Evolutionary conservation across 1,284 basidiomycete species (phyloP), one percentile per base, ranked within the genome.

Genomic region (Cystobasidium sp.): DNA sequence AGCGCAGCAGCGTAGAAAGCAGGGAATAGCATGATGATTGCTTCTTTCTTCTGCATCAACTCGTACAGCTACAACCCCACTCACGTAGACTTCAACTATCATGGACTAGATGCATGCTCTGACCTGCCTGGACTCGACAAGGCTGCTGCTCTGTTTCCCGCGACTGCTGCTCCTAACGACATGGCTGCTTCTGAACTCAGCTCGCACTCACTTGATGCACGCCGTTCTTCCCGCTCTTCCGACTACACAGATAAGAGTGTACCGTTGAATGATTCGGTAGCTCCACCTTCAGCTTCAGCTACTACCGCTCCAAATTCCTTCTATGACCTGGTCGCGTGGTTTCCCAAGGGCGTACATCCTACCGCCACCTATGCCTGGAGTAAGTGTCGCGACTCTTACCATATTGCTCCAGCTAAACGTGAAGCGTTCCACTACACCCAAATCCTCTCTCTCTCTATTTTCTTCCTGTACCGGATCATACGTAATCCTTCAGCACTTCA

Each of bases 261-360:
- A 31, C 31, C 31, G 31, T 31, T 31, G 31, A 31, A 31, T 31
- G 31, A 31, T 16, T 44, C 59, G 46, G n/a, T 14, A 12, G 8
- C 62, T 31, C n/a, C 62, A 16, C 9, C 46, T 24, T n/a, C 59
- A 2, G n/a, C 44, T 20, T 31, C 44, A 9, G 43, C 12, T 12
- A 14, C 56, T 14, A 47, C 39, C 20, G 14, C 41, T 6, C 66
- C 70, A 65, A 59, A 73, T n/a, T 62, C 70, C 12, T 73, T 73
- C 46, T 8, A 62, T 31, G 70, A 53, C 10, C 70, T 73, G 22
- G 63, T 66, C 16, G 70, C 62, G 18, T 73, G 62, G 62, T 73
- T 73, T 44, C 43, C 63, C 7, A 49, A 53, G 8, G 43, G 43
- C 2, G 44, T 43, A 7, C 62, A 73, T 20, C 44, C 63, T 4